phyloP scores from a whole-genome alignment of 768 basidiomycete species.

The Lactarius evosmus region DNA sequence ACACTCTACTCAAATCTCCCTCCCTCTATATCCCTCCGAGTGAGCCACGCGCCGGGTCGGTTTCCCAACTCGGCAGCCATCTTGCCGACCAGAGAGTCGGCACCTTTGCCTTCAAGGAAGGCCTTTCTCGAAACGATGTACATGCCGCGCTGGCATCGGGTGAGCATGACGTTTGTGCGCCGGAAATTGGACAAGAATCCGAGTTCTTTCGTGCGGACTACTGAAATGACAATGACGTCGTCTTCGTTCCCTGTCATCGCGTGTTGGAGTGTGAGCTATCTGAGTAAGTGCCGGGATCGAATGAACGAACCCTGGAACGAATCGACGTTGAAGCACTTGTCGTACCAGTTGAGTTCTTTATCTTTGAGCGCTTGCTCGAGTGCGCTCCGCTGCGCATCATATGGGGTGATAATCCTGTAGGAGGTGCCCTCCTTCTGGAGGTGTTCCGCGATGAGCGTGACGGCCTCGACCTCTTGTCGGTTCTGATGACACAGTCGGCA shows the following conservation, averaged over 20 bases:
- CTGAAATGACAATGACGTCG: slow-evolving; percentile 68
- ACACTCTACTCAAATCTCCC: slow-evolving; percentile 34
- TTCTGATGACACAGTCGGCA: slow-evolving; percentile 46
- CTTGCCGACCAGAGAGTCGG: slow-evolving; percentile 44
- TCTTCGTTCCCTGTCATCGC: slow-evolving; percentile 70
- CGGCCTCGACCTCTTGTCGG: slow-evolving; percentile 49
- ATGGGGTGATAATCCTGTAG: slow-evolving; percentile 76
- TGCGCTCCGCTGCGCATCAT: slow-evolving; percentile 63
- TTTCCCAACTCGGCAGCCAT: slow-evolving; percentile 37
- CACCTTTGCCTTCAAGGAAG: slow-evolving; percentile 57
- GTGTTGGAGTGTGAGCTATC: not conserved
- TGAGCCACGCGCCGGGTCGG: slow-evolving; percentile 37
- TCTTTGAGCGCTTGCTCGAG: slow-evolving; percentile 57
- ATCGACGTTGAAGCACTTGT: slow-evolving; percentile 76
- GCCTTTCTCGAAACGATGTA: slow-evolving; percentile 60
- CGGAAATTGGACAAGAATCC: slow-evolving; percentile 67
- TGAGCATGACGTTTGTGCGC: slow-evolving; percentile 86
- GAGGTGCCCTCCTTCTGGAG: slow-evolving; percentile 49
- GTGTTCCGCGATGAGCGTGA: slow-evolving; percentile 54
- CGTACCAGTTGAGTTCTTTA: slow-evolving; percentile 52
- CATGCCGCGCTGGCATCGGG: slow-evolving; percentile 76
- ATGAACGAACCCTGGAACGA: slow-evolving; percentile 66
- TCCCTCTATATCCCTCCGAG: slow-evolving; percentile 36
- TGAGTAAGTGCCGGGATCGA: not conserved
- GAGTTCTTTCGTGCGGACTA: slow-evolving; percentile 58